phyloP scores from a whole-genome alignment of 179 eudicot genomes.

The Amaranthus tricolor region DNA sequence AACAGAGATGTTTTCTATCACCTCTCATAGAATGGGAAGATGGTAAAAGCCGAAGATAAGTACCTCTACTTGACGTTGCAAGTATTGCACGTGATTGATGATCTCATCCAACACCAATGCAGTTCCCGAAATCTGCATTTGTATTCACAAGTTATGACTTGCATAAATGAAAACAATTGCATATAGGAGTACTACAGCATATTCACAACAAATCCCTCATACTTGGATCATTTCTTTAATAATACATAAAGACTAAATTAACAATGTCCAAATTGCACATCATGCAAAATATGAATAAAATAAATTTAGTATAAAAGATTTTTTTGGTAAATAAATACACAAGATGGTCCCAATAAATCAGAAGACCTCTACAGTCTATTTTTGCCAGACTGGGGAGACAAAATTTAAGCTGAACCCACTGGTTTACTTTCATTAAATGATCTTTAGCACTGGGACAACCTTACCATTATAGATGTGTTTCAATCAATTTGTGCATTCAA shows the following conservation, averaged over 20 bases:
- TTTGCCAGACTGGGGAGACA: conserved; percentile 29
- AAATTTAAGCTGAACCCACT: conserved; percentile 21
- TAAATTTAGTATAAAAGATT: background rate
- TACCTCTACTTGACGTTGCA: conserved; percentile 99
- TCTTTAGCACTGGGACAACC: conserved; percentile 21
- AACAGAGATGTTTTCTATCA: background rate
- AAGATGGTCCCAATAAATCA: conserved; percentile 32
- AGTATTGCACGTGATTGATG: conserved; percentile 86
- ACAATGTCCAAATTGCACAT: background rate
- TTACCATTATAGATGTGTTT: conserved; percentile 19
- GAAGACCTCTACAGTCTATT: conserved; percentile 12
- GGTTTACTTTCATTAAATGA: conserved; percentile 21
- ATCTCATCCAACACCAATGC: conserved; percentile 96
- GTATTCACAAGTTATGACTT: conserved; percentile 4
- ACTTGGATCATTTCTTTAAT: background rate
- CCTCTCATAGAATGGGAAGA: background rate
- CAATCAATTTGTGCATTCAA: conserved; percentile 24
- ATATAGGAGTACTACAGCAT: background rate
- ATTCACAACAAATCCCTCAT: conserved; percentile 3
- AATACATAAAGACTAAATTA: background rate
- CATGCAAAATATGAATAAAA: background rate
- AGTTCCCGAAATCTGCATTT: conserved; percentile 85
- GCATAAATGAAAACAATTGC: background rate
- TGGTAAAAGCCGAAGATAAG: conserved; percentile 16
- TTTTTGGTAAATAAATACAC: background rate